Percentiles rank a stretch among this genome's conserved stretches.
Evolutionary conservation across 2,329 filamentous ascomycete species (phyloP).

Genomic region (Phaeophleospora eucalypticola): DNA sequence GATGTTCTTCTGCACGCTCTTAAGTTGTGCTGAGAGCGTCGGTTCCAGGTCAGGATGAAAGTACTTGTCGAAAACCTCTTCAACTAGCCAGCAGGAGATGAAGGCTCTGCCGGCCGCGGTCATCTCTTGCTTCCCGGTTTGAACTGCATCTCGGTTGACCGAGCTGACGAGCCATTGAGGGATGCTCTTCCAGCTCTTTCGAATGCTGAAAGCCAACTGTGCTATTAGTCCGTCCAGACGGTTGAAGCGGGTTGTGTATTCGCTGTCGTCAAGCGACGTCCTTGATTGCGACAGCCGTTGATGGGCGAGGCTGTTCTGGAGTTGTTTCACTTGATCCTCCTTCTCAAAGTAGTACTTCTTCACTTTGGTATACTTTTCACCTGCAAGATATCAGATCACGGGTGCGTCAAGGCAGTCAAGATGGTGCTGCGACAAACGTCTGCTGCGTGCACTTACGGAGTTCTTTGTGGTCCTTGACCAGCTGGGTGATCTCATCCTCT

Average conservation of each 20-base stretch:
- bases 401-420: conserved; percentile 15
- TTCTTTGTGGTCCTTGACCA: conserved; percentile 49
- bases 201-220: conserved; percentile 91
- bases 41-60: conserved; percentile 87
- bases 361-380: conserved; percentile 95
- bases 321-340: conserved; percentile 80
- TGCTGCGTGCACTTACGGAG: conserved; percentile 44
- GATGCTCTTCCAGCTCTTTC: conserved; percentile 84
- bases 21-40: conserved; percentile 71
- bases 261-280: conserved; percentile 89
- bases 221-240: conserved; percentile 90
- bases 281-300: conserved; percentile 92
- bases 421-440: neutral
- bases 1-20: conserved; percentile 83
- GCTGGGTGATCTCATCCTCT: conserved; percentile 44
- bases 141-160: conserved; percentile 79
- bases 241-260: conserved; percentile 85
- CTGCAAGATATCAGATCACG: no score
- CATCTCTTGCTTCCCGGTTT: conserved; percentile 94
- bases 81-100: conserved; percentile 83
- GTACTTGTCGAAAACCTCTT: conserved; percentile 84
- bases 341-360: conserved; percentile 97
- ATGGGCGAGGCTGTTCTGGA: conserved; percentile 96
- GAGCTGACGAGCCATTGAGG: conserved; percentile 75
- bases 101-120: conserved; percentile 86